phyloP scores from a whole-genome alignment of 495 filamentous ascomycete species.

The Tuber aestivum region DNA sequence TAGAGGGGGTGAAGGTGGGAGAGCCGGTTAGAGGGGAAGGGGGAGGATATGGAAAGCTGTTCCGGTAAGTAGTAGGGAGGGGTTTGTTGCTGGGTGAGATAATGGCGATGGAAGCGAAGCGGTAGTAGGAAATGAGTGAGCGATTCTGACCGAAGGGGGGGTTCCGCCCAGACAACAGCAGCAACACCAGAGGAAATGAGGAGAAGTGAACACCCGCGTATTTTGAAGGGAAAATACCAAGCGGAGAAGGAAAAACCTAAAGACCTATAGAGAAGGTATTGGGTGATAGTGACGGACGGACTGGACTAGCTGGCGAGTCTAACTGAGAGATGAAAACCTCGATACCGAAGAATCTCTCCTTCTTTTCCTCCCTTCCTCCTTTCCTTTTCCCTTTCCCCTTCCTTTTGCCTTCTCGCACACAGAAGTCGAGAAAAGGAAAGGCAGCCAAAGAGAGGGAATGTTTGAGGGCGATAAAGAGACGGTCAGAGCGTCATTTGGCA shows the following conservation, averaged over 20 bases:
- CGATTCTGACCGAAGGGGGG: constrained; percentile 15
- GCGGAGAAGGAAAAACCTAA: constrained; percentile 8
- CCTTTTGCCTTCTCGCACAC: not conserved
- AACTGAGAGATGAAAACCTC: not conserved
- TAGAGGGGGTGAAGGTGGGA: constrained; percentile 16
- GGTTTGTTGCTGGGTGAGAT: constrained; percentile 7
- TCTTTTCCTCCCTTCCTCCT: not conserved
- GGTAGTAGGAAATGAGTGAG: constrained; percentile 18
- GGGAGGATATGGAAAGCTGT: constrained; percentile 9
- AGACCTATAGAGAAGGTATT: constrained; percentile 7
- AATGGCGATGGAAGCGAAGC: constrained; percentile 15
- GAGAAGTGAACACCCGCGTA: constrained; percentile 23
- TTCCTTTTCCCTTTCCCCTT: too few species aligned
- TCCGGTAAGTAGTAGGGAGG: constrained; percentile 18
- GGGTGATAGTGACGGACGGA: not conserved
- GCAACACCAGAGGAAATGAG: constrained; percentile 15
- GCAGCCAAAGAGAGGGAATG: not conserved
- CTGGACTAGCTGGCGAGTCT: not conserved
- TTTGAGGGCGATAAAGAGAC: not conserved
- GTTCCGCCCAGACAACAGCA: constrained; percentile 6
- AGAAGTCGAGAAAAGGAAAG: not conserved
- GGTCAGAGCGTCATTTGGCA: not conserved
- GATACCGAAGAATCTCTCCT: not conserved
- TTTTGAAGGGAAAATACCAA: constrained; percentile 11
- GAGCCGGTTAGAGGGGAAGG: constrained; percentile 7